Base-by-base conservation (phyloP, 2,329 filamentous ascomycete genomes). In the Cordyceps farinosa region DNA sequence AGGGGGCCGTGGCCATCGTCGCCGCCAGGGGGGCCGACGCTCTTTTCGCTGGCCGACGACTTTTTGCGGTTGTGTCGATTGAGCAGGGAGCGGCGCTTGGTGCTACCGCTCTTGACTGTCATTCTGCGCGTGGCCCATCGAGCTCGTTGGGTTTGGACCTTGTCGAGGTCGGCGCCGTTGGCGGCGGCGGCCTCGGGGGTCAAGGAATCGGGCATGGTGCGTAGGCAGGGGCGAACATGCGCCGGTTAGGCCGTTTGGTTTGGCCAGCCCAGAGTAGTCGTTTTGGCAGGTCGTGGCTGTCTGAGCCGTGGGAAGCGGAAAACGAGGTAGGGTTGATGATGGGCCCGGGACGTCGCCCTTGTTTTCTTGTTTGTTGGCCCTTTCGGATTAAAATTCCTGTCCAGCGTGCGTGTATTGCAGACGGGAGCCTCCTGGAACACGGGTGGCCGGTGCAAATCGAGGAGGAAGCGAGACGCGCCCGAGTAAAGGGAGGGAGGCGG, bases 61-160 rank as follows among this genome's bases (percentile, higher is more conserved):
- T 82, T 79, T 71, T 85, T 87, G 73, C 87, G 86, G 73, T 91
- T 86, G 72, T 88, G 81, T 69, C 92, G 88, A 70, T 90, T 88
- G 70, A 95, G 86, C 67, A 98, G 88, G 52, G 91, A 95, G 64
- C 88, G 80, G 66, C 95, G 88, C 82, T 97, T 98, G 74, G 85
- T 83, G 69, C 84, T 82, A 67, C 90, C 91, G 73, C 88, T 90
- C 72, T 87, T 85, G 70, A 90, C 87, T 15, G 88, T 87, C 75
- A 90, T 86, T 74, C 92, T 91, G 72, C 93, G 91, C n/a, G 95
- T 98, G 22, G 95, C 94, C 95, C 95, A 98, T 87, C 95, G 85
- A 76, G 95, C 88, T 73, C 93, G 85, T 74, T 94, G 92, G 29
- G 88, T 89, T 62, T 73, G 65, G 54, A 68, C 55, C 61, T 66